These are phyloP conservation scores for Suillus variegatus DNA, from an alignment of 768 basidiomycete species.

Conservation along the genomic window DNA sequence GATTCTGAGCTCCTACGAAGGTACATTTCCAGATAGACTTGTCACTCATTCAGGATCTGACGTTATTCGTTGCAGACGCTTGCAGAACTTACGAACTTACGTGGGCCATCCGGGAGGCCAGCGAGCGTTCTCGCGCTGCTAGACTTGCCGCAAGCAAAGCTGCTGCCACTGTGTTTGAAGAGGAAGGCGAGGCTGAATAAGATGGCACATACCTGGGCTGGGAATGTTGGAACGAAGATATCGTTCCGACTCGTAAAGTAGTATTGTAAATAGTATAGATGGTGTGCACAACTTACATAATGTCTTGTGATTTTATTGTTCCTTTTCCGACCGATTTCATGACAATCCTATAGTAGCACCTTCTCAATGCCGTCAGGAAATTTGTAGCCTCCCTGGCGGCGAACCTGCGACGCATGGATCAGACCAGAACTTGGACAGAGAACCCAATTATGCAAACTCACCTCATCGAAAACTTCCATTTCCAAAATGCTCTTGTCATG, in stretches of 20 bases:
- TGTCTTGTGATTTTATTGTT: not conserved
- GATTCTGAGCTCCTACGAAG: constrained; percentile 85
- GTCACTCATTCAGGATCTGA: constrained; percentile 3
- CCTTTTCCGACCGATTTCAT: not conserved
- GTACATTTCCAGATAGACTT: constrained; percentile 34
- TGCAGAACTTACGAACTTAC: constrained; percentile 88
- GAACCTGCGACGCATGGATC: constrained; percentile 21
- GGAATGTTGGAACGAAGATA: not conserved
- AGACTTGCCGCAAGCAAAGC: constrained; percentile 40
- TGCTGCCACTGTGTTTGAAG: constrained; percentile 27
- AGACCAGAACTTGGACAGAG: constrained; percentile 2
- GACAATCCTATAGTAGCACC: constrained; percentile 16
- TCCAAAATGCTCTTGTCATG: constrained; percentile 49
- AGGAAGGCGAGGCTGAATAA: constrained; percentile 20
- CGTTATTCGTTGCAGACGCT: constrained; percentile 56
- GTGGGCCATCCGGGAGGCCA: constrained; percentile 87
- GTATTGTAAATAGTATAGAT: not conserved
- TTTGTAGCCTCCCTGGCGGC: constrained; percentile 41
- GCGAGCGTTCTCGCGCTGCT: constrained; percentile 61
- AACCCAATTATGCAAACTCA: constrained; percentile 20
- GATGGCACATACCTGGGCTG: not conserved
- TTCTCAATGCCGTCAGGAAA: constrained; percentile 42
- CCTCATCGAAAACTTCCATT: constrained; percentile 54
- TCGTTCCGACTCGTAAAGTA: not conserved
- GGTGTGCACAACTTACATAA: not conserved